A percentile compares a stretch with the other conserved stretches of the same genome.
These are phyloP conservation scores for Termitomyces titanicus DNA, from an alignment of 768 basidiomycete genomes.

Conservation along the genomic window DNA sequence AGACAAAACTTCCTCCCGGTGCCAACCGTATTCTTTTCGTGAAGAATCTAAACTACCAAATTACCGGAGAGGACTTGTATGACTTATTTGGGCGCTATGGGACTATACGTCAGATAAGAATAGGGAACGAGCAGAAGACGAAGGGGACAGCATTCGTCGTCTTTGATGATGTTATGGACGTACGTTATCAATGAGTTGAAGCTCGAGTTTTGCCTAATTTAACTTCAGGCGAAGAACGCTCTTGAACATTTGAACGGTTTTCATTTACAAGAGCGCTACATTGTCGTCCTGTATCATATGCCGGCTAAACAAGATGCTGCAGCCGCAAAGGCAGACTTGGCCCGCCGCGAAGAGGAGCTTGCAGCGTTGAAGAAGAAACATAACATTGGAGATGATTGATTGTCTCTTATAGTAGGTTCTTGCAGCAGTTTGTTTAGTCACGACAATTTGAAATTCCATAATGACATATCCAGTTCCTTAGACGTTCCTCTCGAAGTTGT, in stretches of 20 bases:
- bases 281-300: slow-evolving; percentile 97
- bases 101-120: slow-evolving; percentile 90
- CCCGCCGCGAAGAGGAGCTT: slow-evolving; percentile 87
- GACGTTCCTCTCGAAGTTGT: background rate
- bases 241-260: slow-evolving; percentile 97
- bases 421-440: slow-evolving; percentile 7
- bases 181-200: slow-evolving; percentile 32
- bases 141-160: slow-evolving; percentile 97
- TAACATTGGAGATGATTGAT: slow-evolving; percentile 73
- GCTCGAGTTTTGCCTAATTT: slow-evolving; percentile 9
- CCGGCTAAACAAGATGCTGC: slow-evolving; percentile 95
- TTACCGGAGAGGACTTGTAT: slow-evolving; percentile 91
- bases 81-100: slow-evolving; percentile 98
- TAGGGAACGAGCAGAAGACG: slow-evolving; percentile 89
- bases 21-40: slow-evolving; percentile 92
- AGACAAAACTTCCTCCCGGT: slow-evolving; percentile 89
- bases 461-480: background rate
- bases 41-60: slow-evolving; percentile 90
- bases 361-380: slow-evolving; percentile 83
- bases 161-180: slow-evolving; percentile 95
- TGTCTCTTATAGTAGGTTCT: slow-evolving; percentile 15
- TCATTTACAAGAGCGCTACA: slow-evolving; percentile 96
- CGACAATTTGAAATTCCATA: background rate
- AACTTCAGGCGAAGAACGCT: slow-evolving; percentile 79
- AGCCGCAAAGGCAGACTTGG: slow-evolving; percentile 88